These are phyloP conservation scores for Scedosporium apiospermum DNA, from an alignment of 2,329 filamentous ascomycete genomes.

Conservation along the genomic window DNA sequence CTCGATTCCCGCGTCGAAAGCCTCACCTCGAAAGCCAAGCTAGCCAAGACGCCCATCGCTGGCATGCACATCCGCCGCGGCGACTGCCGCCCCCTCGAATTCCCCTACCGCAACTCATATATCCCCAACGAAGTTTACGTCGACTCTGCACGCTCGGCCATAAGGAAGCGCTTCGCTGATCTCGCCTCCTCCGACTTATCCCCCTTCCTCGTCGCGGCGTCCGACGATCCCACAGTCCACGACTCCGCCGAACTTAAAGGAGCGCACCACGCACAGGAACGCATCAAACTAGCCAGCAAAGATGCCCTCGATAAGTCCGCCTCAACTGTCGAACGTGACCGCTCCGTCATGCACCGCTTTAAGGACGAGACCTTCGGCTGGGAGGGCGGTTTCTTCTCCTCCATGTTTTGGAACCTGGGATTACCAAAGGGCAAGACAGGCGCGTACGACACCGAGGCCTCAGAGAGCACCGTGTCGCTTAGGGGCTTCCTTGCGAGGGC, in stretches of 20 bases:
- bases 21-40: conserved; percentile 24
- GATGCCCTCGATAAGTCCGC: conserved; percentile 25
- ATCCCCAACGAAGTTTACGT: conserved; percentile 64
- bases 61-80: conserved; percentile 75
- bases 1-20: conserved; percentile 48
- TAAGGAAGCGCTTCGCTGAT: conserved; percentile 31
- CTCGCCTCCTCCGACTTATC: conserved; percentile 14
- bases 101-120: conserved; percentile 68
- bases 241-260: conserved; percentile 51
- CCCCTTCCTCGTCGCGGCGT: conserved; percentile 56
- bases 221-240: conserved; percentile 73
- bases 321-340: conserved; percentile 25
- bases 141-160: conserved; percentile 46
- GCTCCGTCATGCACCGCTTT: conserved; percentile 50
- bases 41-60: conserved; percentile 33
- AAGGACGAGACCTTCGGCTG: conserved; percentile 72
- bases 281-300: conserved; percentile 66
- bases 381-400: conserved; percentile 79
- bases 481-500: conserved; percentile 69
- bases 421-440: conserved; percentile 27
- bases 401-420: conserved; percentile 74
- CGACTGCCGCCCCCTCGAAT: conserved; percentile 68
- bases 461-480: conserved; percentile 51
- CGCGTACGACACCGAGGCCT: conserved; percentile 25
- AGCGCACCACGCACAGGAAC: conserved; percentile 58